These are phyloP conservation scores for Brachypodium distachyon DNA, from an alignment of 202 grass and related monocot genomes.

Conservation along the genomic window DNA sequence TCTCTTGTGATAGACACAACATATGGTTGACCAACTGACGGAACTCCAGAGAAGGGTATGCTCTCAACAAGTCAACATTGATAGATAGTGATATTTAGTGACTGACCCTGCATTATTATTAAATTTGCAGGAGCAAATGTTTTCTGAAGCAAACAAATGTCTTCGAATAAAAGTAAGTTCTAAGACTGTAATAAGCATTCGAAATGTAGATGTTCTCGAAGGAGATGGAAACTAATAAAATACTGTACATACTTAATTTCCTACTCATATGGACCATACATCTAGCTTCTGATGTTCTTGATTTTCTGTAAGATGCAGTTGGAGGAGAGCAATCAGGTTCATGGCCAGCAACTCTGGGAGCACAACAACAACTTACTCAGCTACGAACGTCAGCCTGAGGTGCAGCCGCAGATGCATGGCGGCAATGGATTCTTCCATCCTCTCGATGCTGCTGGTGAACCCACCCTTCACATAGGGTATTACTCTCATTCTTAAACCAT, in stretches of 20 bases:
- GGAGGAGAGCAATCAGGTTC: slow-evolving; percentile 61
- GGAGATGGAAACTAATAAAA: not conserved
- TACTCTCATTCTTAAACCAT: not conserved
- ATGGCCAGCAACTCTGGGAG: slow-evolving; percentile 57
- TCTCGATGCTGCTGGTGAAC: slow-evolving; percentile 47
- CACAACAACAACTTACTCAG: slow-evolving; percentile 20
- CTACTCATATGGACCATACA: not conserved
- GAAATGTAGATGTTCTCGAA: not conserved
- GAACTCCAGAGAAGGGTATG: slow-evolving; percentile 62
- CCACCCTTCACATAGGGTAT: slow-evolving; percentile 47
- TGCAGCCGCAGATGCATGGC: slow-evolving; percentile 18
- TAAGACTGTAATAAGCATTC: not conserved
- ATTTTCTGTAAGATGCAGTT: slow-evolving; percentile 42
- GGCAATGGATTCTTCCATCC: slow-evolving; percentile 78
- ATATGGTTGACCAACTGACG: slow-evolving; percentile 56
- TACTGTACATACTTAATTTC: too few relatives aligned
- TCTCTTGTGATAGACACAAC: slow-evolving; percentile 49
- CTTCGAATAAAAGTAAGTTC: slow-evolving; percentile 69
- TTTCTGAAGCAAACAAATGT: slow-evolving; percentile 67
- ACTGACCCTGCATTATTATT: not conserved
- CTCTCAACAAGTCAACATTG: not conserved
- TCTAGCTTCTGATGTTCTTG: not conserved
- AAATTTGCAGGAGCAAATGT: slow-evolving; percentile 62
- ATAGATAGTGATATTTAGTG: not conserved
- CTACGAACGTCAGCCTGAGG: slow-evolving; percentile 43